Percentiles rank a stretch among this genome's conserved stretches.
phyloP scores from a whole-genome alignment of 192 early-diverging fungal species.

The Polychytrium aggregatum region DNA sequence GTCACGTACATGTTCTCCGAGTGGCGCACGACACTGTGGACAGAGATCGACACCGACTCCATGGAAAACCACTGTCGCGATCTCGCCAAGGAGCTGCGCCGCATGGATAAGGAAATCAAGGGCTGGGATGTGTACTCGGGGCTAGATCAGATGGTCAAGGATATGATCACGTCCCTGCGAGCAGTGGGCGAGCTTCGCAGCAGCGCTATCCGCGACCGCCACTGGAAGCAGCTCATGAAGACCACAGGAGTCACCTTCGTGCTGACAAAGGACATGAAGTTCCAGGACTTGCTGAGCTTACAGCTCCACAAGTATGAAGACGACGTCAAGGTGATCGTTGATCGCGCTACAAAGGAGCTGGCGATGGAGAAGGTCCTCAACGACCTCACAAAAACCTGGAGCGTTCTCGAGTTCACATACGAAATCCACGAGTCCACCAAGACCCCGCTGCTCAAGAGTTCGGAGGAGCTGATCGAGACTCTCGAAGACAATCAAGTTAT shows the following conservation, averaged over 20 bases:
- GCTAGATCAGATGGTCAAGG: constrained; percentile 53
- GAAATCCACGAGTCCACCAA: constrained; percentile 43
- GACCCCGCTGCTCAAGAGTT: constrained; percentile 37
- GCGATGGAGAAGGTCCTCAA: constrained; percentile 60
- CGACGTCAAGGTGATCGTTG: constrained; percentile 55
- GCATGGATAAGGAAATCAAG: constrained; percentile 61
- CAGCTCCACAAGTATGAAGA: constrained; percentile 57
- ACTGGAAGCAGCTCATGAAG: constrained; percentile 63
- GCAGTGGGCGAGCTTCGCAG: constrained; percentile 55
- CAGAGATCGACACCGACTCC: constrained; percentile 49
- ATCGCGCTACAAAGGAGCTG: constrained; percentile 52
- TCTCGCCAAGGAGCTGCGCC: constrained; percentile 43
- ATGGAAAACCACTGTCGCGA: constrained; percentile 52
- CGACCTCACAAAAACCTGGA: constrained; percentile 51
- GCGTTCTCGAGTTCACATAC: constrained; percentile 53
- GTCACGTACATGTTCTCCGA: constrained; percentile 54
- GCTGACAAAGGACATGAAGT: constrained; percentile 54
- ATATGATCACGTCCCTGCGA: constrained; percentile 50
- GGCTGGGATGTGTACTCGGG: constrained; percentile 55
- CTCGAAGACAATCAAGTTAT: constrained; percentile 60
- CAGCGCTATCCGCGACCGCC: constrained; percentile 51
- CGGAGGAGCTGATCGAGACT: constrained; percentile 55
- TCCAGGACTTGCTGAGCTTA: constrained; percentile 48
- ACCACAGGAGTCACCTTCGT: constrained; percentile 56
- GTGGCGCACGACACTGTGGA: constrained; percentile 50